Evolutionary conservation across 1,284 basidiomycete species (phyloP).

Genomic region (Apiotrichum gamsii): DNA sequence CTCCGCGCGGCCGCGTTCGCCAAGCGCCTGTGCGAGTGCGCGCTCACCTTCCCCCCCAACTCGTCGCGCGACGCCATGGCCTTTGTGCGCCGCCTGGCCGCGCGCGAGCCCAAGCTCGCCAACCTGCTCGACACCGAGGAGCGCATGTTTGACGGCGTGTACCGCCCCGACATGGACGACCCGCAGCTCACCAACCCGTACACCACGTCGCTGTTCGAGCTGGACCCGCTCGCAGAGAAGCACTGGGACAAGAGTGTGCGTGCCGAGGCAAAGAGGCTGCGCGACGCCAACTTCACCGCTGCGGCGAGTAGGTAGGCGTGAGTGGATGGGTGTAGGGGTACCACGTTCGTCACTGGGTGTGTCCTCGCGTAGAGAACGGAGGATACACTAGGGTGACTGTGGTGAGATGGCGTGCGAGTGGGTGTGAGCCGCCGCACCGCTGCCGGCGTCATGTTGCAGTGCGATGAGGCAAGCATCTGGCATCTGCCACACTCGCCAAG

Average conservation of each 20-base stretch:
- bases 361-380: no score
- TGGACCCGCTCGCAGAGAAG: constrained; percentile 34
- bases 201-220: constrained; percentile 47
- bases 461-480: no score
- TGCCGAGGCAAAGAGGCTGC: constrained; percentile 38
- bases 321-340: no score
- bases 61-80: constrained; percentile 62
- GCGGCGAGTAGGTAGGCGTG: background rate
- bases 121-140: constrained; percentile 81
- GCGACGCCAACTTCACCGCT: constrained; percentile 28
- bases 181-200: constrained; percentile 60
- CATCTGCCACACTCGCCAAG: no score
- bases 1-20: constrained; percentile 83
- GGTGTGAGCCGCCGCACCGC: no score
- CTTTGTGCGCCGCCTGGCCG: constrained; percentile 66
- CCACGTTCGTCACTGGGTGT: no score
- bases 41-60: constrained; percentile 69
- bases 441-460: no score
- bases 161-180: constrained; percentile 75
- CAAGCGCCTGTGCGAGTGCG: constrained; percentile 75
- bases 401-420: no score
- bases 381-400: no score
- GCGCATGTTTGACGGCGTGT: constrained; percentile 69
- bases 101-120: constrained; percentile 71
- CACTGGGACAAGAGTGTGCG: constrained; percentile 47